Percentiles rank a stretch among this genome's conserved stretches.
These are phyloP conservation scores for Juncus effusus DNA, from an alignment of 176 grass and related monocot genomes.

Conservation along the genomic window DNA sequence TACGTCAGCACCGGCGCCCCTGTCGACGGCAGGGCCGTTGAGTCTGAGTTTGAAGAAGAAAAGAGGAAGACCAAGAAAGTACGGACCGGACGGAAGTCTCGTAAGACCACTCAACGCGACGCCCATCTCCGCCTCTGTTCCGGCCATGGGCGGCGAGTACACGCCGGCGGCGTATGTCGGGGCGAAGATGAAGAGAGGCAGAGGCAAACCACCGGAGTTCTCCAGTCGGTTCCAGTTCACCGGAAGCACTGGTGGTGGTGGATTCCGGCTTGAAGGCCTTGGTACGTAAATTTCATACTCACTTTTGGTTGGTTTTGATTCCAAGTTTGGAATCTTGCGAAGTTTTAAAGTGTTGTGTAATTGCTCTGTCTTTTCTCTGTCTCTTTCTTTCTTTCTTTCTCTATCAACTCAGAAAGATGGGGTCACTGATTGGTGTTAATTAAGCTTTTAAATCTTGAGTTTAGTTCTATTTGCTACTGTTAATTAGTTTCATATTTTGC, in stretches of 20 bases:
- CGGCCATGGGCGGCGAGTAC: constrained; percentile 51
- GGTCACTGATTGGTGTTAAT: too few species aligned
- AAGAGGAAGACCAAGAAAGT: constrained; percentile 89
- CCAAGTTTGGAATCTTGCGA: background rate
- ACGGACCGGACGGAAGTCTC: constrained; percentile 83
- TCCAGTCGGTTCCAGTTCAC: constrained; percentile 35
- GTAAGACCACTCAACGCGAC: constrained; percentile 76
- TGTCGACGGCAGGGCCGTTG: constrained; percentile 1
- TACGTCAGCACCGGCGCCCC: background rate
- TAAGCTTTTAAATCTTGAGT: constrained; percentile 1
- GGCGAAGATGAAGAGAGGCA: constrained; percentile 80
- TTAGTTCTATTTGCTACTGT: constrained; percentile 13
- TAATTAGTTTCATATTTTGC: constrained; percentile 6
- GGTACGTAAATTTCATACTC: constrained; percentile 11
- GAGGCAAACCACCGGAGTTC: constrained; percentile 58
- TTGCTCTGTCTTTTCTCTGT: too few species aligned
- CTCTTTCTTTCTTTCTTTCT: too few species aligned
- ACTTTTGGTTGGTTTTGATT: background rate
- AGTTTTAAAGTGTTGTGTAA: too few species aligned
- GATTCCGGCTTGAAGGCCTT: constrained; percentile 12
- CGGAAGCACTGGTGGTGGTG: constrained; percentile 31
- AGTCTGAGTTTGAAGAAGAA: constrained; percentile 65
- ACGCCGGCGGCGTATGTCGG: constrained; percentile 82
- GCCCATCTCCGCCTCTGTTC: constrained; percentile 81
- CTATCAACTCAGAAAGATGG: too few species aligned